Evolutionary conservation across 495 filamentous ascomycete genomes (phyloP).

Genomic region (Elasticomyces elasticus): DNA sequence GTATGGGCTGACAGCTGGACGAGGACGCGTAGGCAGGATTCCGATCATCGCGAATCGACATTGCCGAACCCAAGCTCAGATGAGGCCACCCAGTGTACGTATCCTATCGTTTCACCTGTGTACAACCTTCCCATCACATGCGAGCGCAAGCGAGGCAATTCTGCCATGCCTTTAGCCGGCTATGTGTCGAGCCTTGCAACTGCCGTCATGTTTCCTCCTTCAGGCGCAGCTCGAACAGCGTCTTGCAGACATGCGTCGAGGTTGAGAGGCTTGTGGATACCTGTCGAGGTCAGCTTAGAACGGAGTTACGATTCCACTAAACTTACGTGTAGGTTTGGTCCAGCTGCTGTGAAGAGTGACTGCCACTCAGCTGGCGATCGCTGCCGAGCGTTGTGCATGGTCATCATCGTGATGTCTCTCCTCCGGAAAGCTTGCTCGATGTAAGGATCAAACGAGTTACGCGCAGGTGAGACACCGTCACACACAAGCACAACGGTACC

Average conservation of each 20-base stretch:
- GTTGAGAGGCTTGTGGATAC: background rate
- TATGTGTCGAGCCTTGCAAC: background rate
- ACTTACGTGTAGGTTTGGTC: background rate
- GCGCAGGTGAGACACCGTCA: background rate
- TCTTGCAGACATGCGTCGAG: background rate
- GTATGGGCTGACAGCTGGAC: no score
- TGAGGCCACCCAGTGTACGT: no score
- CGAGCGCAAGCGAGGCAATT: background rate
- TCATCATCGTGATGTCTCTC: conserved; percentile 1
- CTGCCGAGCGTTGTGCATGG: background rate
- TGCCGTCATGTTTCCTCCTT: background rate
- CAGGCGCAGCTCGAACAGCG: background rate
- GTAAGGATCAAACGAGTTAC: background rate
- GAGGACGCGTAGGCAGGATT: no score
- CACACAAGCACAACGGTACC: background rate
- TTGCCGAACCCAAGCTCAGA: no score
- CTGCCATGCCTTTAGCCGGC: background rate
- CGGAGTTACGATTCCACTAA: background rate
- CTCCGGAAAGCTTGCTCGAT: background rate
- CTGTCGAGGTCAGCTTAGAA: background rate
- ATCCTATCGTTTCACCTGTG: no score
- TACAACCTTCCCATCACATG: no score
- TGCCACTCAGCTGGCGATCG: background rate
- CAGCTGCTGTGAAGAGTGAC: background rate
- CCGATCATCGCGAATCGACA: no score